These are phyloP conservation scores for Lyophyllum shimeji DNA, from an alignment of 768 basidiomycete species.

Conservation along the genomic window DNA sequence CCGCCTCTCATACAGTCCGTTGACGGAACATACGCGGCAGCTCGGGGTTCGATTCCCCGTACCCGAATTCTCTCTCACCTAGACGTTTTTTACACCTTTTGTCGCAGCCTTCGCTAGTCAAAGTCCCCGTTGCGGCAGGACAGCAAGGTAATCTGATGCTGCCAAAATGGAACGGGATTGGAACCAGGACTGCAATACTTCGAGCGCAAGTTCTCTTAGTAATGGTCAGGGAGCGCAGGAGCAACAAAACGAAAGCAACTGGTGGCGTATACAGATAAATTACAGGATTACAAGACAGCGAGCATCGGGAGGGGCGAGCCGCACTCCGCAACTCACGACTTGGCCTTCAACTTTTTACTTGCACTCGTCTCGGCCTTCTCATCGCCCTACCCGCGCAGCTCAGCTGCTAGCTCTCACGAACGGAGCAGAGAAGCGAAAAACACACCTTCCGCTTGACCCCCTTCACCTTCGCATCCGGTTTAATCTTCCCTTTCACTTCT, in stretches of 20 bases:
- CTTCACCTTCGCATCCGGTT: constrained; percentile 37
- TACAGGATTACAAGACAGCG: background rate
- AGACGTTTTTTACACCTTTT: too few relatives aligned
- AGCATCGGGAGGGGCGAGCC: background rate
- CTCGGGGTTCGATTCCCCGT: constrained; percentile 62
- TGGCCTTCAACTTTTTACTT: constrained; percentile 41
- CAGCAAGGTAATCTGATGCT: too few relatives aligned
- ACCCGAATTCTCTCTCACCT: constrained; percentile 11
- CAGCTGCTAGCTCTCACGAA: background rate
- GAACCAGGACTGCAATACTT: too few relatives aligned
- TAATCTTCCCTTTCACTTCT: constrained; percentile 35
- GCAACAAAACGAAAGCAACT: background rate
- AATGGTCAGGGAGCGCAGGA: background rate
- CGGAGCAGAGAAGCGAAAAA: background rate
- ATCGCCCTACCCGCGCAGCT: constrained; percentile 30
- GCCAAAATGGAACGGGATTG: too few relatives aligned
- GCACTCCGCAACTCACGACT: constrained; percentile 27
- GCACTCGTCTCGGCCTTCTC: constrained; percentile 37
- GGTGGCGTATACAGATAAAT: background rate
- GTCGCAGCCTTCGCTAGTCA: too few relatives aligned
- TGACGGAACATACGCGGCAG: constrained; percentile 34
- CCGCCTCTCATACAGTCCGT: constrained; percentile 38
- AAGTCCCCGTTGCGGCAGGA: too few relatives aligned
- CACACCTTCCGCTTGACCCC: constrained; percentile 51
- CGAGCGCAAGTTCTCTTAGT: too few relatives aligned